A percentile compares a stretch with the other conserved stretches of the same genome.
Evolutionary conservation across 345 rosid genomes (phyloP).

Genomic region (Brassica juncea): DNA sequence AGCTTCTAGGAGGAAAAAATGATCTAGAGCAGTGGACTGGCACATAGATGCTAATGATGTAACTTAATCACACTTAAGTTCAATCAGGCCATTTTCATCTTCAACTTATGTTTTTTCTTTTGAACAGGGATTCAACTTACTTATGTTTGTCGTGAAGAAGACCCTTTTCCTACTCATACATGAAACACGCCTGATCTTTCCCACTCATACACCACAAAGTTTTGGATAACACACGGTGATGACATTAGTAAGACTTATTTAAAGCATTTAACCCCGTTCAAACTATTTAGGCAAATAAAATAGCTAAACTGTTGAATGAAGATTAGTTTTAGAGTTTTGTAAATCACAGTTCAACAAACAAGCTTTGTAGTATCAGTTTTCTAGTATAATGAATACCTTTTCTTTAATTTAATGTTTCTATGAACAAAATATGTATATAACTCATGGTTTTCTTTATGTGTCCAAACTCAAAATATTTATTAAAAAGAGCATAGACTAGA

Average conservation of each 20-base stretch:
- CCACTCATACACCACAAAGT: neutral
- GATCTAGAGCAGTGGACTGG: slow-evolving; percentile 4
- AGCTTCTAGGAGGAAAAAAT: neutral
- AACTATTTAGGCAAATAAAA: neutral
- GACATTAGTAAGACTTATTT: neutral
- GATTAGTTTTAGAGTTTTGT: neutral
- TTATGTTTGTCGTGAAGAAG: neutral
- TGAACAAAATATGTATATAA: neutral
- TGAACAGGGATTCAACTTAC: neutral
- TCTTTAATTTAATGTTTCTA: neutral
- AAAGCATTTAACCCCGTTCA: neutral
- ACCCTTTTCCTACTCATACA: neutral
- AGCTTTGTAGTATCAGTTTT: neutral
- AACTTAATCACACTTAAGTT: slow-evolving; percentile 15
- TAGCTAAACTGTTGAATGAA: neutral
- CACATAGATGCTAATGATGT: neutral
- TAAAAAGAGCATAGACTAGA: neutral
- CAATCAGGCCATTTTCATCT: neutral
- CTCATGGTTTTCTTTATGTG: neutral
- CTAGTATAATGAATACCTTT: neutral
- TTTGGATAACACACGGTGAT: neutral
- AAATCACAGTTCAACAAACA: neutral
- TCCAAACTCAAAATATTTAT: neutral
- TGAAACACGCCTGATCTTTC: neutral
- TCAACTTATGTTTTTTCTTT: neutral